These are phyloP conservation scores for Leucogyrophana mollusca DNA, from an alignment of 768 basidiomycete genomes.

Conservation along the genomic window DNA sequence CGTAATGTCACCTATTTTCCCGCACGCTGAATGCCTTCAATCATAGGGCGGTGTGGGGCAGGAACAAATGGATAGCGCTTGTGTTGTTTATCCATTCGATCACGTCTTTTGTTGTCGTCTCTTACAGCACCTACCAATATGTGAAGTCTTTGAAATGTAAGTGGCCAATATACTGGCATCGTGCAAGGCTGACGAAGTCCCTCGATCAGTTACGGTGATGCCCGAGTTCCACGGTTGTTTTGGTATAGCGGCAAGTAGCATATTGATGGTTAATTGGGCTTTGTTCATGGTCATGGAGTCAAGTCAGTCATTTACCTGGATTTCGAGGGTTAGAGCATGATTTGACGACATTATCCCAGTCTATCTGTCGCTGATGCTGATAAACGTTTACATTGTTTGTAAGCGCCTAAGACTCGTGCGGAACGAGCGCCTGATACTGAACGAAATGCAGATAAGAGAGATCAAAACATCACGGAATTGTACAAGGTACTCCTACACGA, in stretches of 20 bases:
- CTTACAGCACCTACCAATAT: neutral
- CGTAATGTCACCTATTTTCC: too few relatives aligned
- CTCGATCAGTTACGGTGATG: neutral
- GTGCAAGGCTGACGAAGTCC: neutral
- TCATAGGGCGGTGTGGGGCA: neutral
- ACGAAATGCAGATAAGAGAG: too few relatives aligned
- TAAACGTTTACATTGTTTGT: too few relatives aligned
- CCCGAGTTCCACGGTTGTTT: neutral
- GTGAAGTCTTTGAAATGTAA: neutral
- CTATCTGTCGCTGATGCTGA: too few relatives aligned
- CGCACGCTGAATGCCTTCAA: too few relatives aligned
- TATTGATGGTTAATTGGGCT: neutral
- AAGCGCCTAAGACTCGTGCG: too few relatives aligned
- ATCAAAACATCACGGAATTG: too few relatives aligned
- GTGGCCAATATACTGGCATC: neutral
- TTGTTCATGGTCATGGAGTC: constrained; percentile 1
- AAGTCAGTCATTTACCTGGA: neutral
- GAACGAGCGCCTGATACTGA: too few relatives aligned
- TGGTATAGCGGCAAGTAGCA: neutral
- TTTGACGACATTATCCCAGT: neutral
- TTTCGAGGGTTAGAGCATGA: neutral
- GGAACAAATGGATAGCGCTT: neutral
- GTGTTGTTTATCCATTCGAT: neutral
- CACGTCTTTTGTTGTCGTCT: neutral
- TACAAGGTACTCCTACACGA: too few relatives aligned